These are phyloP conservation scores for Thelephora terrestris DNA, from an alignment of 1,284 basidiomycete genomes.

Conservation along the genomic window DNA sequence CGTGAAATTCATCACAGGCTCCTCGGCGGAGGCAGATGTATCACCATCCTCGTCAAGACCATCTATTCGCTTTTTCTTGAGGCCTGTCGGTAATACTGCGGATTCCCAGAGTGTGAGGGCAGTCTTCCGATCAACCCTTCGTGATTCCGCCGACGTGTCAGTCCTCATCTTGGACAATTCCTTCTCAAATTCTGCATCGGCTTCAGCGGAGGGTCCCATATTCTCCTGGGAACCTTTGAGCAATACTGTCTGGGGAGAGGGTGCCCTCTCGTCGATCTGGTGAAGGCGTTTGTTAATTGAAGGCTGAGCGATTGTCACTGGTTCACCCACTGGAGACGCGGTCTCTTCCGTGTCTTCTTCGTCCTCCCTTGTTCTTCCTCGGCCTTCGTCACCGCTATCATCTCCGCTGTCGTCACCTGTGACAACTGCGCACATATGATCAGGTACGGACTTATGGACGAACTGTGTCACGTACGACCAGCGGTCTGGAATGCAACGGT, in stretches of 20 bases:
- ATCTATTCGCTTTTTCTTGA: slow-evolving; percentile 50
- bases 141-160: slow-evolving; percentile 73
- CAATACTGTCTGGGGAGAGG: slow-evolving; percentile 70
- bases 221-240: slow-evolving; percentile 53
- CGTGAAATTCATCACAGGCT: slow-evolving; percentile 81
- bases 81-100: slow-evolving; percentile 58
- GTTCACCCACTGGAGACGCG: slow-evolving; percentile 41
- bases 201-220: slow-evolving; percentile 74
- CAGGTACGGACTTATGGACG: background rate
- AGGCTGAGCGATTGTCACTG: background rate
- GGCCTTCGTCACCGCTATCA: slow-evolving; percentile 51
- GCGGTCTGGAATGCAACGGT: slow-evolving; percentile 49
- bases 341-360: slow-evolving; percentile 45
- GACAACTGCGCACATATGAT: slow-evolving; percentile 19
- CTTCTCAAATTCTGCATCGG: slow-evolving; percentile 88
- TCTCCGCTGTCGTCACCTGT: slow-evolving; percentile 60
- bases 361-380: slow-evolving; percentile 40
- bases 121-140: slow-evolving; percentile 77
- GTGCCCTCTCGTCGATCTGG: slow-evolving; percentile 54
- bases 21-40: slow-evolving; percentile 20
- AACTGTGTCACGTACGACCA: slow-evolving; percentile 33
- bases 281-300: background rate
- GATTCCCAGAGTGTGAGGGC: slow-evolving; percentile 80
- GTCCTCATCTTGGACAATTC: slow-evolving; percentile 94
- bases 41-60: slow-evolving; percentile 39